Evolutionary conservation across 768 basidiomycete species (phyloP).

Genomic region (Leccinum fibrillosum): DNA sequence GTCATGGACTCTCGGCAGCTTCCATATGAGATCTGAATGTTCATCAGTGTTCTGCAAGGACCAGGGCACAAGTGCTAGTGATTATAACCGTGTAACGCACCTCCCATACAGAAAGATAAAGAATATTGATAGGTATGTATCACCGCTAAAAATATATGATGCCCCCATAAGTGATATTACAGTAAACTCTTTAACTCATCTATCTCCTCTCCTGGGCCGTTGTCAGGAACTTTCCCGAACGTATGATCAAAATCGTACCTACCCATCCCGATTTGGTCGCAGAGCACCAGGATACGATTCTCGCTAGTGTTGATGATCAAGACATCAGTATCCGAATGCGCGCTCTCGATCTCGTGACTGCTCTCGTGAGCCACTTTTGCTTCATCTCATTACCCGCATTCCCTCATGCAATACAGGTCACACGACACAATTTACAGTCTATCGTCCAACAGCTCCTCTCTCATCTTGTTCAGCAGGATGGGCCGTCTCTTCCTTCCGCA

Average conservation of each 20-base stretch:
- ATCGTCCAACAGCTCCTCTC: slow-evolving; percentile 88
- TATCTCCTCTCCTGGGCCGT: no score
- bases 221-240: no score
- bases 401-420: slow-evolving; percentile 51
- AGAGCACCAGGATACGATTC: slow-evolving; percentile 88
- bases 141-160: no score
- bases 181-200: no score
- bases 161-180: no score
- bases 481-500: slow-evolving; percentile 55
- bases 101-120: no score
- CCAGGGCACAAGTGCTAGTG: no score
- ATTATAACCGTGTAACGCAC: no score
- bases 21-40: no score
- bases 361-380: slow-evolving; percentile 61
- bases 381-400: not conserved
- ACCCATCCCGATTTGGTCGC: slow-evolving; percentile 86
- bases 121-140: no score
- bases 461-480: slow-evolving; percentile 69
- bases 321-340: slow-evolving; percentile 97
- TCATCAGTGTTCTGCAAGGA: no score
- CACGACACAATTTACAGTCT: slow-evolving; percentile 78
- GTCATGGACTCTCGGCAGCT: no score
- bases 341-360: slow-evolving; percentile 88
- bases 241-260: slow-evolving; percentile 90
- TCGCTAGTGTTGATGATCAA: slow-evolving; percentile 85